Evolutionary conservation across 2,329 filamentous ascomycete genomes (phyloP).

Genomic region (Penicillium concentricum): DNA sequence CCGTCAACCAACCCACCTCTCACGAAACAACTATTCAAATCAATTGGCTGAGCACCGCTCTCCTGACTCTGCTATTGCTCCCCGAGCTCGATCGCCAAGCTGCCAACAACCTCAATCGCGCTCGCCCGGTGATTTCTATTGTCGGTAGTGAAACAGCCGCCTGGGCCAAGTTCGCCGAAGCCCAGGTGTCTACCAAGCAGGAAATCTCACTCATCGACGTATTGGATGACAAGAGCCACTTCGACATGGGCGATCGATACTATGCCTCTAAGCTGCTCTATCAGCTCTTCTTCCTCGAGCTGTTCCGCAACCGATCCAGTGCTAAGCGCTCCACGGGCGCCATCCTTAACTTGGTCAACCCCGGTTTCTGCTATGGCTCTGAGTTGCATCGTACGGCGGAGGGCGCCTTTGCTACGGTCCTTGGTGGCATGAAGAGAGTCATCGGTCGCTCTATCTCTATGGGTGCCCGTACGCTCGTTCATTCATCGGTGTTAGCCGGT

Average conservation of each 20-base stretch:
- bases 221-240: not conserved
- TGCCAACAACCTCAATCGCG: not conserved
- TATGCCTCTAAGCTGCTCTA: not conserved
- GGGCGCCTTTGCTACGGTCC: not conserved
- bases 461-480: not conserved
- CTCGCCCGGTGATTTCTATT: not conserved
- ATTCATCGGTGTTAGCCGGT: not conserved
- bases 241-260: conserved; percentile 1
- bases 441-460: not conserved
- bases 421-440: not conserved
- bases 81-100: conserved; percentile 16
- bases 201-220: not conserved
- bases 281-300: not conserved
- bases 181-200: not conserved
- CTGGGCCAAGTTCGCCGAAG: not conserved
- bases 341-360: not conserved
- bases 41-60: conserved; percentile 28
- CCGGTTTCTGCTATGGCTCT: conserved; percentile 1
- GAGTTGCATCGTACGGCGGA: conserved; percentile 1
- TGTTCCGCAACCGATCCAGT: not conserved
- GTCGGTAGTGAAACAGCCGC: conserved; percentile 1
- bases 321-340: not conserved
- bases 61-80: conserved; percentile 23
- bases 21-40: conserved; percentile 28
- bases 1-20: conserved; percentile 11